Conservation (phyloP, 768 basidiomycete species). For the Astraeus odoratus region DNA sequence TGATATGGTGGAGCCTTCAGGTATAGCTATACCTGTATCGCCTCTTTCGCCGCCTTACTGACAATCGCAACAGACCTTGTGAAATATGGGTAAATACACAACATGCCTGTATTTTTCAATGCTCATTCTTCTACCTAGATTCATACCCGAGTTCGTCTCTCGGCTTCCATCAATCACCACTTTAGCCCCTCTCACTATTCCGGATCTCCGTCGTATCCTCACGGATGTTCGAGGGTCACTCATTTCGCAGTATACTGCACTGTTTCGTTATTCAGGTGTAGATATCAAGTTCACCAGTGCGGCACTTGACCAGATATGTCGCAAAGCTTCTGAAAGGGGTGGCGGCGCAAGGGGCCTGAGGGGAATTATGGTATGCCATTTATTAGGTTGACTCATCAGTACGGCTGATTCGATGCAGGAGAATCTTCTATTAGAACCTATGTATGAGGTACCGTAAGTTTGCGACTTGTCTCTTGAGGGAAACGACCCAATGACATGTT, state of each 20-base stretch:
- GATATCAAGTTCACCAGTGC: conserved; percentile 82
- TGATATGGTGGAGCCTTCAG: conserved; percentile 66
- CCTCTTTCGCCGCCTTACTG: background rate
- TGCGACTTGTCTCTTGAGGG: conserved; percentile 2
- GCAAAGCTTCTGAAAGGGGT: conserved; percentile 69
- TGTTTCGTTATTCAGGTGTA: conserved; percentile 78
- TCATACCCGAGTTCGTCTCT: conserved; percentile 94
- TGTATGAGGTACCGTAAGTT: conserved; percentile 89
- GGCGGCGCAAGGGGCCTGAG: conserved; percentile 88
- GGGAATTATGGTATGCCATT: conserved; percentile 68
- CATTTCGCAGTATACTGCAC: conserved; percentile 80
- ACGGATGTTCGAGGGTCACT: conserved; percentile 90
- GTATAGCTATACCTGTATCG: conserved; percentile 29
- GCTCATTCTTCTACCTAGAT: conserved; percentile 34
- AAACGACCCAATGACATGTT: background rate
- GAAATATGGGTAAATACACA: conserved; percentile 61
- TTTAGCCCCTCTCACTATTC: conserved; percentile 67
- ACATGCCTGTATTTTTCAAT: background rate
- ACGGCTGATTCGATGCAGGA: conserved; percentile 44
- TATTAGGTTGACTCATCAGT: background rate
- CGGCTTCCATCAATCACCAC: conserved; percentile 90
- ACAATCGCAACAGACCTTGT: conserved; percentile 53
- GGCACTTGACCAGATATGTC: conserved; percentile 78
- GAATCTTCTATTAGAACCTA: conserved; percentile 72
- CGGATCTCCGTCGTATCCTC: conserved; percentile 83